Conservation (phyloP, 768 basidiomycete genomes). For the Termitomyces sp. region DNA sequence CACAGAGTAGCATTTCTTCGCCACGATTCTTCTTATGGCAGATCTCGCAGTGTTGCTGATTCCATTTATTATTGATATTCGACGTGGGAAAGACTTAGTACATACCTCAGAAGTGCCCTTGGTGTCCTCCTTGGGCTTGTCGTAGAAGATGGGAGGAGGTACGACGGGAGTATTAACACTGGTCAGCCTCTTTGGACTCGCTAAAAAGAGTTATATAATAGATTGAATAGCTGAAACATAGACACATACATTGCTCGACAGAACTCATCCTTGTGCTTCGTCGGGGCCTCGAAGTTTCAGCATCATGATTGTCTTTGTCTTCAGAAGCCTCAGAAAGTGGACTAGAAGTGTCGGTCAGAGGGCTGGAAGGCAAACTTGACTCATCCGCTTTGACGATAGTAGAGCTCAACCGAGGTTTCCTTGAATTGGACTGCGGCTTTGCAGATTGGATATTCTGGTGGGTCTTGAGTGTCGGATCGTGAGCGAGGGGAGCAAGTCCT, state of each 20-base stretch:
- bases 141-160: slow-evolving; percentile 45
- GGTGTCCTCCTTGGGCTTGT: slow-evolving; percentile 36
- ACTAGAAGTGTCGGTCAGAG: slow-evolving; percentile 74
- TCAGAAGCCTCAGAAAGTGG: slow-evolving; percentile 79
- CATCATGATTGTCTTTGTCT: slow-evolving; percentile 61
- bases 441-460: slow-evolving; percentile 44
- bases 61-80: slow-evolving; percentile 19
- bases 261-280: slow-evolving; percentile 50
- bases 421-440: slow-evolving; percentile 14
- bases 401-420: slow-evolving; percentile 32
- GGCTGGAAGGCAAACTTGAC: slow-evolving; percentile 66
- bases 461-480: slow-evolving; percentile 47
- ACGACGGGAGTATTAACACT: slow-evolving; percentile 26
- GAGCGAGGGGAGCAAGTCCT: slow-evolving; percentile 41
- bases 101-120: slow-evolving; percentile 54
- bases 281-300: slow-evolving; percentile 40
- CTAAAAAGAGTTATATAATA: slow-evolving; percentile 11
- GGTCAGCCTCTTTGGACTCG: slow-evolving; percentile 33
- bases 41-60: slow-evolving; percentile 85
- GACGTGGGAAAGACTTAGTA: slow-evolving; percentile 24
- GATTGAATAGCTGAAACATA: slow-evolving; percentile 9
- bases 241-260: slow-evolving; percentile 44
- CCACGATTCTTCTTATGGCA: slow-evolving; percentile 87
- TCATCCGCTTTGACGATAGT: slow-evolving; percentile 35
- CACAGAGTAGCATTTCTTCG: slow-evolving; percentile 81